Conservation (phyloP, 108 stramenopile species). For the Schizochytrium sp. region DNA sequence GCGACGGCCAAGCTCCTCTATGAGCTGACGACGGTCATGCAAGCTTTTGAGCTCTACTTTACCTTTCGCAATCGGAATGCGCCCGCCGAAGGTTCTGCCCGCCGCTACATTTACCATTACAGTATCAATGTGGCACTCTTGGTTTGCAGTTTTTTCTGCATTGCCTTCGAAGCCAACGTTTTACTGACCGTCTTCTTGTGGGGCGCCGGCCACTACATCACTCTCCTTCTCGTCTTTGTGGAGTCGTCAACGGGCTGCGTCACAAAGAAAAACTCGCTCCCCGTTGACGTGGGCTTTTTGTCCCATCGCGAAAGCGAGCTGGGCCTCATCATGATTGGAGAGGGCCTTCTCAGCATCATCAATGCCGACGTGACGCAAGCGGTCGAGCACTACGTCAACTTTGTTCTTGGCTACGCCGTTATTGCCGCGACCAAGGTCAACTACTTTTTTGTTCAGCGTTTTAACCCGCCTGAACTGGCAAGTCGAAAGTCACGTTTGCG, state of each 20-base stretch:
- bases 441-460: neutral
- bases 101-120: neutral
- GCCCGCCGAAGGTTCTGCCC: neutral
- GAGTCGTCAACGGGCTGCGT: neutral
- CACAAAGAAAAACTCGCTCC: neutral
- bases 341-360: neutral
- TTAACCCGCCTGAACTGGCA: neutral
- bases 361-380: neutral
- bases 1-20: neutral
- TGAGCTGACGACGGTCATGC: neutral
- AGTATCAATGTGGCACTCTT: neutral
- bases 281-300: neutral
- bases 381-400: neutral
- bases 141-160: neutral
- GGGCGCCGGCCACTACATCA: neutral
- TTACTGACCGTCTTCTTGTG: neutral
- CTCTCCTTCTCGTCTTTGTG: neutral
- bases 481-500: neutral
- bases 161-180: neutral
- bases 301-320: neutral
- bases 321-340: conserved; percentile 5
- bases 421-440: neutral
- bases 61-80: neutral
- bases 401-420: neutral
- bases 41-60: neutral